Evolutionary conservation across 345 rosid species (phyloP).

Genomic region (Raphanus raphanistrum): DNA sequence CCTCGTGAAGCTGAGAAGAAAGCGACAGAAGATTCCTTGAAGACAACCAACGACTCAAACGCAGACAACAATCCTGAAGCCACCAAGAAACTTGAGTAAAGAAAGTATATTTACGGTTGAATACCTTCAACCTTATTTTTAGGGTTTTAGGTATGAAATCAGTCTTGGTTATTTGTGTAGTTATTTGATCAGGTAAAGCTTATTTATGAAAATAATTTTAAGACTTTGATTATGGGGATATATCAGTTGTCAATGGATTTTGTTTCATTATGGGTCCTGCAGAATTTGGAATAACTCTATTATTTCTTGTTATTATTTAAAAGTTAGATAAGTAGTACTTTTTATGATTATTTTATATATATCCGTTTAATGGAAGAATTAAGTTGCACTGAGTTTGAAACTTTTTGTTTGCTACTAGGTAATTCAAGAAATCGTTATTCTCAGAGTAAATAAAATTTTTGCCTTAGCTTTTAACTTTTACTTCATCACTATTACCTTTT

Average conservation of each 20-base stretch:
- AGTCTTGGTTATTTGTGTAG: no score
- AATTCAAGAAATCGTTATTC: background rate
- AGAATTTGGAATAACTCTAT: background rate
- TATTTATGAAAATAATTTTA: background rate
- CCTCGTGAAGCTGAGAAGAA: conserved; percentile 62
- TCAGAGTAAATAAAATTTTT: background rate
- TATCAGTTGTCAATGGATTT: background rate
- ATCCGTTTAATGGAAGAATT: background rate
- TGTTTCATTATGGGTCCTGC: background rate
- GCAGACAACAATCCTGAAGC: conserved; percentile 50
- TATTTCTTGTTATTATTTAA: background rate
- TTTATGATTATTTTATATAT: background rate
- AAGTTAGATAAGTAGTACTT: background rate
- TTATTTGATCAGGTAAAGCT: no score
- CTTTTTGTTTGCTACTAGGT: background rate
- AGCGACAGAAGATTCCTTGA: conserved; percentile 40
- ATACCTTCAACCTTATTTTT: background rate
- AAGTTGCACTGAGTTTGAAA: background rate
- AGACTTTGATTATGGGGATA: background rate
- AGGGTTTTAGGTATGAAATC: background rate
- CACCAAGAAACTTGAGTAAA: conserved; percentile 42
- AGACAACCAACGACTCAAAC: conserved; percentile 43
- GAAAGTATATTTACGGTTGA: background rate
- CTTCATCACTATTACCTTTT: background rate
- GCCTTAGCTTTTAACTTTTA: background rate